phyloP scores from a whole-genome alignment of 129 eudicot genomes.

The Artemisia tridentata region DNA sequence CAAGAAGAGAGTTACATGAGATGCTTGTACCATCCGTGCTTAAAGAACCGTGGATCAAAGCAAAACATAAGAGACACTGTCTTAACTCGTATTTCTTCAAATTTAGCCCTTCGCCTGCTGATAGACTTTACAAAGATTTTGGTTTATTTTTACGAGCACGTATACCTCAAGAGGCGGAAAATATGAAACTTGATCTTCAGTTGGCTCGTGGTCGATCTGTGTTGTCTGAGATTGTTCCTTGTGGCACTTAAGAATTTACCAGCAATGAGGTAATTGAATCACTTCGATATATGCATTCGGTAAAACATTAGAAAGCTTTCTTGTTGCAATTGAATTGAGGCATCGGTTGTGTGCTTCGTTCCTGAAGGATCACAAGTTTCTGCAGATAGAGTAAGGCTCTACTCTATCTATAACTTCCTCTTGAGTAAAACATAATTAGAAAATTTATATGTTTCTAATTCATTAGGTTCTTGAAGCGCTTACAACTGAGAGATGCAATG shows the following conservation, averaged over 20 bases:
- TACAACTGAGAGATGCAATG: conserved; percentile 90
- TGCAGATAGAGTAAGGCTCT: conserved; percentile 56
- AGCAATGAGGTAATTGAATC: conserved; percentile 54
- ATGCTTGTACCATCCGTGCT: conserved; percentile 86
- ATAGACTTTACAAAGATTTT: conserved; percentile 69
- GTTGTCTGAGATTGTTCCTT: conserved; percentile 58
- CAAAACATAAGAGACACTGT: conserved; percentile 30
- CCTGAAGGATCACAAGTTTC: conserved; percentile 74
- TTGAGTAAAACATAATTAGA: background rate
- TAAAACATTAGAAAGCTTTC: conserved; percentile 57
- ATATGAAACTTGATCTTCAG: conserved; percentile 70
- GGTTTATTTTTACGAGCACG: conserved; percentile 65
- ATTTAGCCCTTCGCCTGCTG: conserved; percentile 64
- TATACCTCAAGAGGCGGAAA: conserved; percentile 77
- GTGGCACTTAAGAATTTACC: conserved; percentile 38
- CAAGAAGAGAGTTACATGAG: conserved; percentile 78
- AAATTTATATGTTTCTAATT: background rate
- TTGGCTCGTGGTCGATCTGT: conserved; percentile 90
- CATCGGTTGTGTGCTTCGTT: conserved; percentile 61
- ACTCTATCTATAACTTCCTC: background rate
- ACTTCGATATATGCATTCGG: background rate
- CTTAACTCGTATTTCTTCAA: conserved; percentile 64
- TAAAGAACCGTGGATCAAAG: conserved; percentile 58
- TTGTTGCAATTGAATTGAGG: conserved; percentile 88
- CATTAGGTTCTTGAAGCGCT: conserved; percentile 93